phyloP scores from a whole-genome alignment of 2,329 filamentous ascomycete genomes.

The Pseudocercospora cruenta region DNA sequence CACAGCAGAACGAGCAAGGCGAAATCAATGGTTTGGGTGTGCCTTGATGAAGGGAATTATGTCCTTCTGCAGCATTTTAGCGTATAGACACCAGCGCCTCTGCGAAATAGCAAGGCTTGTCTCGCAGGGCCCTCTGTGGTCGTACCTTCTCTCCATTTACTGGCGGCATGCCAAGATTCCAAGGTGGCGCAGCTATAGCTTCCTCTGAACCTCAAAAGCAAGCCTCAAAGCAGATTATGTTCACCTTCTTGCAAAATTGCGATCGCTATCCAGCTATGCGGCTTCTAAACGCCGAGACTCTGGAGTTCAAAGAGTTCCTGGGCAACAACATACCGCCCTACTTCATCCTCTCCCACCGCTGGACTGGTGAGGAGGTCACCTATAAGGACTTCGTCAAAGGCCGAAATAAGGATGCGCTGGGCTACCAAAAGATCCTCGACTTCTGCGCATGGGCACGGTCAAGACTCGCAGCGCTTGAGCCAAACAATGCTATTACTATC shows the following conservation, averaged over 20 bases:
- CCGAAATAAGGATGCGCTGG: background rate
- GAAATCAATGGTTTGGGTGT: slow-evolving; percentile 80
- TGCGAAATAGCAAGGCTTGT: background rate
- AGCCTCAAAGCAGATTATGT: too few relatives aligned
- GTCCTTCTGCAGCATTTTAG: background rate
- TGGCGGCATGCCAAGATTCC: too few relatives aligned
- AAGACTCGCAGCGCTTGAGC: too few relatives aligned
- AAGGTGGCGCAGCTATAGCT: too few relatives aligned
- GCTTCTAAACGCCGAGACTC: slow-evolving; percentile 25
- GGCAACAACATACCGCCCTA: slow-evolving; percentile 25
- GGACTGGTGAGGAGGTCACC: slow-evolving; percentile 26
- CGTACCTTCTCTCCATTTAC: too few relatives aligned
- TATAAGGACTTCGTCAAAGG: slow-evolving; percentile 22
- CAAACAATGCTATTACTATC: too few relatives aligned
- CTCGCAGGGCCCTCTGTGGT: background rate
- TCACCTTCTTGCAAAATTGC: too few relatives aligned
- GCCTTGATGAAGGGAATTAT: slow-evolving; percentile 11
- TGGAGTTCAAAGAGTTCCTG: slow-evolving; percentile 29
- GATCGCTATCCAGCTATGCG: slow-evolving; percentile 22
- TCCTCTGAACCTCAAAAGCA: too few relatives aligned
- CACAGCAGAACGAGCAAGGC: slow-evolving; percentile 75
- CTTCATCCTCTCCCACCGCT: slow-evolving; percentile 34
- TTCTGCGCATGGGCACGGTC: background rate
- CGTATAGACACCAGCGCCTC: background rate
- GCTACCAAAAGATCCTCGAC: slow-evolving; percentile 1